Base-by-base conservation (phyloP, 768 basidiomycete species). In the Rhodocollybia butyracea region DNA sequence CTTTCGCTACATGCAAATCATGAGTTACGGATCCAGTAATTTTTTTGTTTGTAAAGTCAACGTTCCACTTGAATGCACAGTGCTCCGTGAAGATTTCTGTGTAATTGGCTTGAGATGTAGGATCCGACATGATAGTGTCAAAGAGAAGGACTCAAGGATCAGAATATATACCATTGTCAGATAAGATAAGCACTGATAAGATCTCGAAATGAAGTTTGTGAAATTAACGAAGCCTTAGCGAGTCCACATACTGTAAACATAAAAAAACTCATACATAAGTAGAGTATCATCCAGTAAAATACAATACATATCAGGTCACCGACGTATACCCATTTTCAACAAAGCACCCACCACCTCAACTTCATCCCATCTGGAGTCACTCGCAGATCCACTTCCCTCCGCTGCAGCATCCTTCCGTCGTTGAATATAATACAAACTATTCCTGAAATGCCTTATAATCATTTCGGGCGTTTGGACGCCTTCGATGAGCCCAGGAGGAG, bases 391-490 rank as follows among this genome's bases (percentile, higher is more conserved):
- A 10, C 13, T 30, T 24, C 74, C 77, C 29, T 76, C 80, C 42
- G 68, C 64, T 2, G 72, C 70, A 40, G 74, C 72, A 50, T 73
- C 73, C 75, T 95, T 94, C 75, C 85, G 84, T 48, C 77, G 73
- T 64, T 89, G 84, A 45, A 98, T 94, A 66, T 94, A 90, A 19
- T 74, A 66, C 45, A 99, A 72, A 13, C 94, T 94, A 70, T 96
- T 98, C 54, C 85, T 81, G 79, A 98, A 98, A 72, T 99, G 97
- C 46, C 91, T 80, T 1, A 82, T 78, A 61, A 98, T 97, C 88
- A 95, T 92, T 42, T 97, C 95, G 12, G 94, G 91, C 5, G 91
- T 88, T 59, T 94, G 88, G 0, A 94, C 89, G 10, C 92, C 93
- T 64, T 98, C 97, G 57, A 98, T 84, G 34, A 95, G 78, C 19